Evolutionary conservation across 768 basidiomycete species (phyloP), one percentile per base, ranked within the genome.

Genomic region (Lentinula detonsa): DNA sequence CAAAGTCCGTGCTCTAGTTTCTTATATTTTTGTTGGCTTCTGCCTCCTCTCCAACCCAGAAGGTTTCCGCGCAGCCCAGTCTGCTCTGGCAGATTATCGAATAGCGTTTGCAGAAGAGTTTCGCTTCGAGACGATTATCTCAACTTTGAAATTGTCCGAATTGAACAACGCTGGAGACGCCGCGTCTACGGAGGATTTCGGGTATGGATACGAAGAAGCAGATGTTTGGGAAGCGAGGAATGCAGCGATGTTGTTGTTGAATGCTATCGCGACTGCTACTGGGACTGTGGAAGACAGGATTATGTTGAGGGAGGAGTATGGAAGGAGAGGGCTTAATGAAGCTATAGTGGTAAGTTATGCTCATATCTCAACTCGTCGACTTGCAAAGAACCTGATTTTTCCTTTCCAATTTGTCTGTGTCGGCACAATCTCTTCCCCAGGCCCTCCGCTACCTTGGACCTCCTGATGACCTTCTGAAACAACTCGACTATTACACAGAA

Each of bases 21-120:
- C 87, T 4, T 92, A 95, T 65, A 78, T 95, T 31, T 80, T 98
- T 9, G 91, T 92, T 1, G 95, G 89, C 0, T 83, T 95, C 45
- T 93, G 91, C 68, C 78, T 92, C 21, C 76, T 96, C 21, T 87
- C 89, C 1, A 72, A 81, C 4, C 74, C 75, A 5, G 85, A 90
- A 39, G 93, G 93, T 0, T 87, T 91, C 67, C 85, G 81, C 62
- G 79, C 84, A 2, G 88, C 95, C 7, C 76, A 95, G 11, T 78
- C 86, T 0, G 91, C 91, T 0, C 71, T 95, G 62, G 90, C 93
- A 0, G 94, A 96, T 67, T 92, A 88, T 62, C 81, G 87, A 13
- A 71, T 92, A 54, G 80, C 80, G 37, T 85, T 78, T 64, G 84
- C 85, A 31, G 93, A 95, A 63, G 68, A 78, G 3, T 91, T 91